Percentiles rank a stretch among this genome's conserved stretches.
Conservation (phyloP, 2,329 filamentous ascomycete species). For the Colletotrichum truncatum region DNA sequence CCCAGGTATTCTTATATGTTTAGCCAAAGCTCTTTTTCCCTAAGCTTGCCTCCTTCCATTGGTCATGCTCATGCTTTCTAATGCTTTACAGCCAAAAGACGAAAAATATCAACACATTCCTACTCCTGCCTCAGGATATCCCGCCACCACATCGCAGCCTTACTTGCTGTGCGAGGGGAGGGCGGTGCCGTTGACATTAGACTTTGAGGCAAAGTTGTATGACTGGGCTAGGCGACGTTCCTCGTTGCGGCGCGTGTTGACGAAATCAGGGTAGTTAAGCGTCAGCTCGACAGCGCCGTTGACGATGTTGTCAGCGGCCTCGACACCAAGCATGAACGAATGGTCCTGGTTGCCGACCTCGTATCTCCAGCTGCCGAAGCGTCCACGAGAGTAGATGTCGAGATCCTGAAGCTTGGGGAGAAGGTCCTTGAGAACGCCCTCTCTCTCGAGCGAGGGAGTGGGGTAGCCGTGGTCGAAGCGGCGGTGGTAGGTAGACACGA, state of each 20-base stretch:
- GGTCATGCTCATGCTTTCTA: conserved; percentile 19
- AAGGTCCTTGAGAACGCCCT: conserved; percentile 91
- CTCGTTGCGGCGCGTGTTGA: conserved; percentile 79
- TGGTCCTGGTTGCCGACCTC: conserved; percentile 97
- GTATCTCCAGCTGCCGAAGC: conserved; percentile 98
- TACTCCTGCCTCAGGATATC: background rate
- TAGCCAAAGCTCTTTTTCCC: conserved; percentile 9
- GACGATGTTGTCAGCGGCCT: conserved; percentile 90
- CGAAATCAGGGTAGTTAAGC: conserved; percentile 96
- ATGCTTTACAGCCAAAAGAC: conserved; percentile 13
- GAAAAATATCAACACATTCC: background rate
- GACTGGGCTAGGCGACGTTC: conserved; percentile 68
- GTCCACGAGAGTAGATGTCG: conserved; percentile 94
- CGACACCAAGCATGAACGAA: conserved; percentile 96
- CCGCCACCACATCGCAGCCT: background rate
- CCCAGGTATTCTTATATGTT: conserved; percentile 30
- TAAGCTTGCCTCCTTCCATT: background rate
- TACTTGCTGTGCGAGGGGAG: conserved; percentile 45
- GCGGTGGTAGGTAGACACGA: conserved; percentile 98
- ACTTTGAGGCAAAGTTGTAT: conserved; percentile 47
- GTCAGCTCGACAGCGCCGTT: conserved; percentile 91
- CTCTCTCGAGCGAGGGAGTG: conserved; percentile 92
- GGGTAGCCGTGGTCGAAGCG: conserved; percentile 99
- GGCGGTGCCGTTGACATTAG: conserved; percentile 39
- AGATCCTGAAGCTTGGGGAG: conserved; percentile 91